A percentile compares a stretch with the other conserved stretches of the same genome.
phyloP scores from a whole-genome alignment of 306 rosid genomes.

The Argentina anserina region DNA sequence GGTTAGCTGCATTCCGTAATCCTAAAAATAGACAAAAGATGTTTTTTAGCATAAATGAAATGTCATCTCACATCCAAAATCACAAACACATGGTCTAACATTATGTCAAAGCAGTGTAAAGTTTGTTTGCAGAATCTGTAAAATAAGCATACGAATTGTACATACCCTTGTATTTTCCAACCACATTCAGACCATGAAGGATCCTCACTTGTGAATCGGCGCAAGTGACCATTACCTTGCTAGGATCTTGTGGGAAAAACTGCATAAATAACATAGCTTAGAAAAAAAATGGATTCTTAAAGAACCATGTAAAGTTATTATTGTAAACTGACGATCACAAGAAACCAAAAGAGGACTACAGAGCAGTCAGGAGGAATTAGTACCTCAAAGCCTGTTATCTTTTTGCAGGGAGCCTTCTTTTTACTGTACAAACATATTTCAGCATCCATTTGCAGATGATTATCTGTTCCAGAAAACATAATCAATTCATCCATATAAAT shows the following conservation, averaged over 20 bases:
- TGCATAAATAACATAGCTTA: conserved; percentile 31
- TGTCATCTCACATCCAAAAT: neutral
- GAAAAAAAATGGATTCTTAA: neutral
- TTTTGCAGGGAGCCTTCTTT: conserved; percentile 74
- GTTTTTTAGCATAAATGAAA: conserved; percentile 22
- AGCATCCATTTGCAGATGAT: conserved; percentile 60
- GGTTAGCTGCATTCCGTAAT: conserved; percentile 49
- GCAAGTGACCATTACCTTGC: conserved; percentile 76
- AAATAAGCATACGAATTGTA: no score
- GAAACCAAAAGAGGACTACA: conserved; percentile 16
- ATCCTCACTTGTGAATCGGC: conserved; percentile 87
- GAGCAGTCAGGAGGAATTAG: conserved; percentile 5
- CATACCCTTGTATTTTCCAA: conserved; percentile 80
- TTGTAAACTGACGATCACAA: neutral
- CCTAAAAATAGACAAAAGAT: conserved; percentile 44
- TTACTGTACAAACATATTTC: conserved; percentile 56
- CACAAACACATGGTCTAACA: neutral
- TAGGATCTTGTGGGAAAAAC: conserved; percentile 72
- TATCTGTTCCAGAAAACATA: conserved; percentile 51
- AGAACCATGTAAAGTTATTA: no score
- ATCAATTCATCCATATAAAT: neutral
- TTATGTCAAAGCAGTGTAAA: conserved; percentile 2
- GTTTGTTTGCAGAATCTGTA: neutral
- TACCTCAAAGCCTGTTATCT: conserved; percentile 90
- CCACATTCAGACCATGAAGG: conserved; percentile 66